Percentiles rank a stretch among this genome's conserved stretches.
These are phyloP conservation scores for Clonostachys rhizophaga DNA, from an alignment of 2,329 filamentous ascomycete species.

Conservation along the genomic window DNA sequence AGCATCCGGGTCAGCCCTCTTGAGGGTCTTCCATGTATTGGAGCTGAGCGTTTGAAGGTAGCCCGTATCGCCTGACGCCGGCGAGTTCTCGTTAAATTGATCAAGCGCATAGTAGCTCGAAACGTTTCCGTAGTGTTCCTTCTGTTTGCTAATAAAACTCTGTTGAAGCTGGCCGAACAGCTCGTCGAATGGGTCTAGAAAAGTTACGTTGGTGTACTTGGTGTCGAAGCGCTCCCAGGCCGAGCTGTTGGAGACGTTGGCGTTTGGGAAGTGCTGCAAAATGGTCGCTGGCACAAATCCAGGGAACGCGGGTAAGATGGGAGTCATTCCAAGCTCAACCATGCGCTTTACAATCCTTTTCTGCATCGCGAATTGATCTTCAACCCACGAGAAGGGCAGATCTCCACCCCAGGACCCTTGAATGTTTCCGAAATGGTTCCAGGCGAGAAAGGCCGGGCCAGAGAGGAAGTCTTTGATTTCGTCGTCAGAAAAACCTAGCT, in stretches of 20 bases:
- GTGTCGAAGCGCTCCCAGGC: neutral
- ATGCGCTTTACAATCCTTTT: conserved; percentile 42
- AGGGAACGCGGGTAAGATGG: conserved; percentile 43
- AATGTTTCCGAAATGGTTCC: conserved; percentile 51
- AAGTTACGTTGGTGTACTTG: neutral
- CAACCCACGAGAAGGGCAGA: conserved; percentile 37
- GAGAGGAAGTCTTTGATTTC: conserved; percentile 41
- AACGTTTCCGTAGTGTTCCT: neutral
- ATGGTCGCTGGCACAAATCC: conserved; percentile 23
- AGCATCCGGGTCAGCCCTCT: conserved; percentile 38
- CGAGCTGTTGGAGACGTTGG: neutral
- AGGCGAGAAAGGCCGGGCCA: conserved; percentile 45
- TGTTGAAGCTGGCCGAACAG: neutral
- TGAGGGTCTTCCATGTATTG: conserved; percentile 38
- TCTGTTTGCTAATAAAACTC: neutral
- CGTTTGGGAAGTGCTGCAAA: neutral
- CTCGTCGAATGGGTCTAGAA: neutral
- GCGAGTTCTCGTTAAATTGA: neutral
- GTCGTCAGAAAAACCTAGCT: conserved; percentile 33
- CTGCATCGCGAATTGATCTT: conserved; percentile 39
- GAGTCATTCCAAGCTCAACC: conserved; percentile 47
- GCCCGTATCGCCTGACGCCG: neutral
- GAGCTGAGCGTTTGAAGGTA: neutral
- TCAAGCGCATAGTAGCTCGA: neutral
- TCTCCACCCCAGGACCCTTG: conserved; percentile 42